Base-by-base conservation (phyloP, 345 rosid species). In the Gossypium turneri region DNA sequence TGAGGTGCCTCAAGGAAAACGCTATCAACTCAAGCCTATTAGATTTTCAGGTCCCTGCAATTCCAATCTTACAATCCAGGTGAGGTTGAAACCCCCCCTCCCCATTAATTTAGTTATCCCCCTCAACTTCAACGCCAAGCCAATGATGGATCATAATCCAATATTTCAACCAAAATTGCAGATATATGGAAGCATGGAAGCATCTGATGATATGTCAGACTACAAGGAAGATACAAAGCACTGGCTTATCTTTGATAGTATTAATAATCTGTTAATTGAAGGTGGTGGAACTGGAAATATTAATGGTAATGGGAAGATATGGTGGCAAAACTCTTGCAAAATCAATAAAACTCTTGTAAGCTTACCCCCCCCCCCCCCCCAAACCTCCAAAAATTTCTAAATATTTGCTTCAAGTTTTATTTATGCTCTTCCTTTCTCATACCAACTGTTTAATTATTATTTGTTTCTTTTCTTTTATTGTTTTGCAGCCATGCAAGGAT, bases 291-390 rank as follows among this genome's bases (percentile, higher is more conserved):
- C 75, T 43, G 88, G 91, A 57, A 81, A 74, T 34, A 81, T 94
- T 2, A 82, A 94, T 70, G 98, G 98, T 12, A 89, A 90, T 53
- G 98, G 98, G 24, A 80, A 86, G 22, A 82, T 88, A 8, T 94
- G 98, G 97, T 94, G 98, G 97, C 60, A 90, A 79, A 87, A 87
- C 75, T 94, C 98, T 10, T 91, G 98, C 90, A 94, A 94, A 86
- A 48, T 88, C 74, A 71, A 90, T 59, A 83, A 90, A 83, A 20
- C 77, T 69, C 88, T 85, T 67, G 98, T 90, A 84, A 76, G 76
- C 66, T 57, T 10, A 22, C 20, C 19, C 5, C 6, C 2, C n/a
- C 12, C 20, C 3, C 1, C 19, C 0, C 13, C 34, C 56, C 15
- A 4, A 16, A 15, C 1, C 2, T 0, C 2, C 2, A 25, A 25